phyloP scores from a whole-genome alignment of 202 grass and related monocot genomes.

The Carex sylvatica region DNA sequence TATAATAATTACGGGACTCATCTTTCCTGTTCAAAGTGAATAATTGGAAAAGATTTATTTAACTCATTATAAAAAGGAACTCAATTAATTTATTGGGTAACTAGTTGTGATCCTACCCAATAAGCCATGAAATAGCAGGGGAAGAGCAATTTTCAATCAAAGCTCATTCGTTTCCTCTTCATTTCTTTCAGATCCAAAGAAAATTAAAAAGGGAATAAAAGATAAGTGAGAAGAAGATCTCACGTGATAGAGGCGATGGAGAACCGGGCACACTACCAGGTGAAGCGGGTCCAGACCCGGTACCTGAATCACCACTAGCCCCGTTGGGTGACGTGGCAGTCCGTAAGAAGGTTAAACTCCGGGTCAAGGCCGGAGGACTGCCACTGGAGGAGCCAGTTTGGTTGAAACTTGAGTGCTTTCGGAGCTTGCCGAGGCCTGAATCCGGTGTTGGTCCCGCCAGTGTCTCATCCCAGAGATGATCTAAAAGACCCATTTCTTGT shows the following conservation, averaged over 20 bases:
- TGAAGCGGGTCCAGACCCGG: conserved; percentile 51
- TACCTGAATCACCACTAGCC: conserved; percentile 21
- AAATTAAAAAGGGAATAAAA: neutral
- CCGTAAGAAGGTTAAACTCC: conserved; percentile 64
- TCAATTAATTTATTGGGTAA: neutral
- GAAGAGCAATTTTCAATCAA: neutral
- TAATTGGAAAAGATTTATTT: neutral
- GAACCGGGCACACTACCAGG: conserved; percentile 58
- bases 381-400: conserved; percentile 35
- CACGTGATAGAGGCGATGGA: conserved; percentile 32
- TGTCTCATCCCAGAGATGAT: conserved; percentile 96
- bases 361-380: conserved; percentile 31
- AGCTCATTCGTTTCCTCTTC: neutral
- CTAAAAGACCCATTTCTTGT: conserved; percentile 58
- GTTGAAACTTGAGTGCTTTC: conserved; percentile 71
- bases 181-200: conserved; percentile 27
- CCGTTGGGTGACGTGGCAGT: conserved; percentile 37
- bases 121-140: conserved; percentile 7
- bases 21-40: neutral
- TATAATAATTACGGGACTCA: neutral
- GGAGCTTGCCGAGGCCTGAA: conserved; percentile 80
- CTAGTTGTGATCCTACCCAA: neutral
- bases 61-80: neutral
- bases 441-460: conserved; percentile 79
- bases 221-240: neutral